Base-by-base conservation (phyloP, 176 grass and related monocot species). In the Juncus inflexus region DNA sequence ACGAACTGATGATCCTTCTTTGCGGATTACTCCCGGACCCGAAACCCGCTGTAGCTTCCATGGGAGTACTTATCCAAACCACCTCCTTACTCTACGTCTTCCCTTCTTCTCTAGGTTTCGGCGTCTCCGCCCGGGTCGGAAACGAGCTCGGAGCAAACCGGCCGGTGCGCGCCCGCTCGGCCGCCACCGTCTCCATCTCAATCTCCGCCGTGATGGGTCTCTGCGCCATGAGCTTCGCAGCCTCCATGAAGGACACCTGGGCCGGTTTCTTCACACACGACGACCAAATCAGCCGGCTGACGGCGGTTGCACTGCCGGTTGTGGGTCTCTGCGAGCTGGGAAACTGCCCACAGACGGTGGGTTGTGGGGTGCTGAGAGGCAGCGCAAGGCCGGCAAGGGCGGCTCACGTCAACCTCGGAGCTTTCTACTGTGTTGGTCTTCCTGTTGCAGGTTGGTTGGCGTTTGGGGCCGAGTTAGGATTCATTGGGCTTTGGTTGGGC, bases 31-130 rank as follows among this genome's bases (percentile, higher is more conserved):
- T 99, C 14, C 83, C 85, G 7, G 80, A 92, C 15, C 85, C 94
- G 7, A 89, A 82, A 73, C 75, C 94, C 41, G 75, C 94, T 40
- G 80, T 99, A 12, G 94, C 94, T 38, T 99, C 94, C 72, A 99
- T 99, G 94, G 94, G 94, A 59, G 88, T 99, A 55, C 85, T 99
- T 49, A 92, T 99, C 83, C 94, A 99, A 81, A 92, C 94, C 55
- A 99, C 94, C n/a, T 84, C 88, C 12, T 72, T 99, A 58, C 75
- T 89, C 9, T 99, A 99, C 67, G 88, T 99, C 54, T 92, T 99
- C 72, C 94, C 94, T 4, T 99, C 94, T 9, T 99, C 94, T 1
- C 88, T 99, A 9, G 85, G 88, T 0, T 58, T 92, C 50, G 85
- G 85, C 9, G 94, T 86, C 13, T 99, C 94, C 6, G 76, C 88